Evolutionary conservation across 2,329 filamentous ascomycete species (phyloP).

Genomic region (Colletotrichum somersetense): DNA sequence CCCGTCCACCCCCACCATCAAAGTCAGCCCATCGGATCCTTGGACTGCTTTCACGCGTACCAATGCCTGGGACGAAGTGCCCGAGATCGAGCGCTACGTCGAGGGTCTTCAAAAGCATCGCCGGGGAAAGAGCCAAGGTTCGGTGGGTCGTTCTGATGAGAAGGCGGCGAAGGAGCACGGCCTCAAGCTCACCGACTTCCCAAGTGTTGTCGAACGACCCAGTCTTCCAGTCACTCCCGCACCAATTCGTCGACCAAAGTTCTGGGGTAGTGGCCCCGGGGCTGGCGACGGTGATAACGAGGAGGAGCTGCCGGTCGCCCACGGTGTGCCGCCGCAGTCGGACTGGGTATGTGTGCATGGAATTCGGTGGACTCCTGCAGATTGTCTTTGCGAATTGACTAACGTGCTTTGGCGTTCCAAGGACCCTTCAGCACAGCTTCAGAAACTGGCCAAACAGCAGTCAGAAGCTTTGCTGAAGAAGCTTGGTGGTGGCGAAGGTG

Average conservation of each 20-base stretch:
- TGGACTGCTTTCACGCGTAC: constrained; percentile 81
- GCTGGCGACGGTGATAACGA: constrained; percentile 64
- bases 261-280: constrained; percentile 69
- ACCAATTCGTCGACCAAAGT: constrained; percentile 76
- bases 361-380: constrained; percentile 60
- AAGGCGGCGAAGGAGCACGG: constrained; percentile 52
- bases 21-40: constrained; percentile 64
- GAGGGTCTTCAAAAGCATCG: constrained; percentile 77
- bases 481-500: constrained; percentile 56
- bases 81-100: constrained; percentile 89
- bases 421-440: constrained; percentile 78
- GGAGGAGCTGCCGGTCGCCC: constrained; percentile 77
- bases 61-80: constrained; percentile 95
- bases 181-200: constrained; percentile 87
- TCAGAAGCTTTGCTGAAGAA: constrained; percentile 70
- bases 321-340: constrained; percentile 86
- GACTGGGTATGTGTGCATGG: constrained; percentile 91
- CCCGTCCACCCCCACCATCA: constrained; percentile 62
- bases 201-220: constrained; percentile 82
- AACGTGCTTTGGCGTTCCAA: constrained; percentile 65
- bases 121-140: constrained; percentile 52
- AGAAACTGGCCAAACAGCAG: constrained; percentile 77
- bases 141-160: constrained; percentile 43
- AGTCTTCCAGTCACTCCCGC: constrained; percentile 93
- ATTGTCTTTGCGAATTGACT: constrained; percentile 69